Evolutionary conservation across 805 yeast genomes (phyloP), one percentile per base, ranked within the genome.

Genomic region (Ogataea trehalophila): DNA sequence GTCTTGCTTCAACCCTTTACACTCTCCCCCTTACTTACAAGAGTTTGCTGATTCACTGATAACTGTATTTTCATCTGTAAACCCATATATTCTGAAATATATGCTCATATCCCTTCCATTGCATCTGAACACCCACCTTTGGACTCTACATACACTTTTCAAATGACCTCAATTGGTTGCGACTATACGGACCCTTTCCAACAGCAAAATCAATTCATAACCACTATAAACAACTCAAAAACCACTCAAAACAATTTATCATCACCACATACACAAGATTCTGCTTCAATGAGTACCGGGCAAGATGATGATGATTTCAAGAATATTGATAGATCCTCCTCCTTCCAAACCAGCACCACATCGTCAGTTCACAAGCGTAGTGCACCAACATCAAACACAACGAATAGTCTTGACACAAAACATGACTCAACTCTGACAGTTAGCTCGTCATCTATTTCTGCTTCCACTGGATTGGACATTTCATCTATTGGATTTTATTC

Each of bases 271-370:
- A 58, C 62, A 8, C 59, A 61, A 44, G 65, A 64, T 45, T 59
- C 68, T 4, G 50, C 52, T 18, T 65, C 71, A 16, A 56, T 62
- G 58, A 62, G 60, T 43, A 62, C 69, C 31, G 56, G 58, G 3
- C 63, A 64, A 29, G 69, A 67, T 50, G 72, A 67, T 35, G 65
- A 58, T 20, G 71, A 67, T 46, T 63, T 63, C 51, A 59, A 53
- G 42, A 47, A 53, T 37, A 43, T 60, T 13, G 69, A 65, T 41
- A 55, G 66, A 22, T 66, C 70, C 0, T 66, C 71, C 11, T 68
- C 72, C 18, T 63, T 68, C 41, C 71, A 67, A 51, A 68, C 72
- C 3, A 65, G 69, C 46, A 61, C 69, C 2, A 52, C 60, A 5
- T 62, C 70, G 1, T 61, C 69, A 7, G 42, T 55, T 6, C 47